phyloP scores from a whole-genome alignment of 2,329 filamentous ascomycete genomes.

The Aspergillus oerlinghausenensis region DNA sequence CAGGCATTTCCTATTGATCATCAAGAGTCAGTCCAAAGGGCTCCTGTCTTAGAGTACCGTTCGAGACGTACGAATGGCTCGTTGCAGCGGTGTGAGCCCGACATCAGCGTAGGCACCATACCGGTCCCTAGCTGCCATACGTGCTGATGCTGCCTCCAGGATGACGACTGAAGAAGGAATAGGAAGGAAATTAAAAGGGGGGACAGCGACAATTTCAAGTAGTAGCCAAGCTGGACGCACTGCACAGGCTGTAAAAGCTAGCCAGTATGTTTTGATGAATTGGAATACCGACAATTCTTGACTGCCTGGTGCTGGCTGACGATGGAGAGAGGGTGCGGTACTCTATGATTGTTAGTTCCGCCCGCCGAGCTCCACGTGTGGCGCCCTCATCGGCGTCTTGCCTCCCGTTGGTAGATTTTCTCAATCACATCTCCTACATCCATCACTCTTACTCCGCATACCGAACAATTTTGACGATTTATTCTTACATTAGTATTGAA shows the following conservation, averaged over 20 bases:
- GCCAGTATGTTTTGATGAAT: not conserved
- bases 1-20: slow-evolving; percentile 72
- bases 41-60: not conserved
- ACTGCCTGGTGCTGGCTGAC: not conserved
- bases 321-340: slow-evolving; percentile 13
- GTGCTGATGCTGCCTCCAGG: slow-evolving; percentile 93
- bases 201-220: not conserved
- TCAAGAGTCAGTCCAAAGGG: slow-evolving; percentile 10
- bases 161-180: slow-evolving; percentile 25
- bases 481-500: not conserved
- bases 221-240: not conserved
- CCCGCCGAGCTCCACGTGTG: slow-evolving; percentile 21
- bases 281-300: not conserved
- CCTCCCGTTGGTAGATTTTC: not conserved
- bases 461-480: slow-evolving; percentile 2
- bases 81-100: slow-evolving; percentile 79
- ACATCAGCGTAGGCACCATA: slow-evolving; percentile 78
- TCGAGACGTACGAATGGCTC: slow-evolving; percentile 68
- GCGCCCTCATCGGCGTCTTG: slow-evolving; percentile 12
- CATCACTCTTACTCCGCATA: slow-evolving; percentile 5
- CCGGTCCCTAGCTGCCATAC: slow-evolving; percentile 91
- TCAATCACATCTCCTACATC: not conserved
- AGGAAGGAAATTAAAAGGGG: slow-evolving; percentile 1
- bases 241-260: not conserved
- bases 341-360: slow-evolving; percentile 19